Evolutionary conservation across 2,329 filamentous ascomycete species (phyloP).

Genomic region (Microsporum canis): DNA sequence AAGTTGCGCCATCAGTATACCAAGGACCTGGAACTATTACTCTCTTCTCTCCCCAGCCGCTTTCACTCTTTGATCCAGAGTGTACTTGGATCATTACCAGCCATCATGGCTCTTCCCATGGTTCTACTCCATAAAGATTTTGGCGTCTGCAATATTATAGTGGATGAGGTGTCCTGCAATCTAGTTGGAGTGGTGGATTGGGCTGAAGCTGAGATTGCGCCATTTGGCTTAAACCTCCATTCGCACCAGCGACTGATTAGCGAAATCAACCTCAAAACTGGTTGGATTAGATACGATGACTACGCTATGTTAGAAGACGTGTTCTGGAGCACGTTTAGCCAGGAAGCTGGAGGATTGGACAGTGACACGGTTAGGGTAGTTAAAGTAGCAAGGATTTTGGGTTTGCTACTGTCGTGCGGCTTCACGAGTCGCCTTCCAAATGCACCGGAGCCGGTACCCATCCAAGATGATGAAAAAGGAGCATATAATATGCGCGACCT

Average conservation of each 20-base stretch:
- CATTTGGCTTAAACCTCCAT: slow-evolving; percentile 33
- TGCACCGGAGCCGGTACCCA: slow-evolving; percentile 25
- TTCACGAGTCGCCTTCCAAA: slow-evolving; percentile 34
- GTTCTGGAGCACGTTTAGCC: slow-evolving; percentile 27
- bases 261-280: slow-evolving; percentile 27
- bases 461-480: slow-evolving; percentile 29
- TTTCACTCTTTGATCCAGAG: slow-evolving; percentile 6
- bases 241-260: slow-evolving; percentile 26
- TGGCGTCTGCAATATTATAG: slow-evolving; percentile 31
- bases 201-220: slow-evolving; percentile 32
- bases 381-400: slow-evolving; percentile 25
- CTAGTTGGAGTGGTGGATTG: slow-evolving; percentile 35
- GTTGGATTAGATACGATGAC: slow-evolving; percentile 27
- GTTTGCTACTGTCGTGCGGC: slow-evolving; percentile 25
- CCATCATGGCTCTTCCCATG: slow-evolving; percentile 30
- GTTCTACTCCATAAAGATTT: slow-evolving; percentile 34
- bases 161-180: slow-evolving; percentile 28
- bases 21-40: slow-evolving; percentile 25
- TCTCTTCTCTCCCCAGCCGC: slow-evolving; percentile 15
- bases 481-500: slow-evolving; percentile 30
- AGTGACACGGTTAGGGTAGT: slow-evolving; percentile 20
- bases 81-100: slow-evolving; percentile 22
- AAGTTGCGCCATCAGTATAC: slow-evolving; percentile 20
- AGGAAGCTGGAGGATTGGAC: slow-evolving; percentile 23
- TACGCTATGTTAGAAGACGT: slow-evolving; percentile 16